Percentiles rank a stretch among this genome's conserved stretches.
phyloP scores from a whole-genome alignment of 257 asterid species.

The Przewalskia tangutica region DNA sequence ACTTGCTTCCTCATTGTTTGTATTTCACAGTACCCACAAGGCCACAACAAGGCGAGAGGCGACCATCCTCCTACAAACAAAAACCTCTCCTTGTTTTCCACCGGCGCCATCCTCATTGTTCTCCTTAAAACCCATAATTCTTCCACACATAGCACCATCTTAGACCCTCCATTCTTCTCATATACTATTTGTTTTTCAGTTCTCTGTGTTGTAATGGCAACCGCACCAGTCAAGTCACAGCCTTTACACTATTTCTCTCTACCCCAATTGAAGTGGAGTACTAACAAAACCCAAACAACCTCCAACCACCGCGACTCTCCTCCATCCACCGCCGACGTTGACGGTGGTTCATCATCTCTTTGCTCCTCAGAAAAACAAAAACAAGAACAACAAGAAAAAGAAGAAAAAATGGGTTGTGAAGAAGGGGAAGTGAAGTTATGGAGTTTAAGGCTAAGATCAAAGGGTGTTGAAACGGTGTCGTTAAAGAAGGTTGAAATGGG shows the following conservation, averaged over 20 bases:
- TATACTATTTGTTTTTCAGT: background rate
- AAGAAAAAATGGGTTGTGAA: constrained; percentile 27
- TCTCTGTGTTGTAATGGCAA: constrained; percentile 36
- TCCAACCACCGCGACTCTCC: constrained; percentile 44
- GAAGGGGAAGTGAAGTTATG: constrained; percentile 48
- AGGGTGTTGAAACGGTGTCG: constrained; percentile 20
- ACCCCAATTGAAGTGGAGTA: constrained; percentile 62
- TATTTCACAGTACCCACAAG: background rate
- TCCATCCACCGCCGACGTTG: constrained; percentile 9
- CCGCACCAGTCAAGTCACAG: constrained; percentile 65
- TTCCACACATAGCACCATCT: background rate
- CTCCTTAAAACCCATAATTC: background rate
- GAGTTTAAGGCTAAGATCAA: constrained; percentile 54
- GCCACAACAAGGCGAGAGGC: background rate
- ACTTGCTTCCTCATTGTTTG: background rate
- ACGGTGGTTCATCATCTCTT: background rate
- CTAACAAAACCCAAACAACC: constrained; percentile 38
- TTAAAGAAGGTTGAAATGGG: constrained; percentile 5
- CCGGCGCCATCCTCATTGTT: background rate
- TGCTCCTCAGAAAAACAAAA: background rate
- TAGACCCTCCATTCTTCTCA: background rate
- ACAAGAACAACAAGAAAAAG: background rate
- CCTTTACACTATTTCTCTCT: constrained; percentile 76
- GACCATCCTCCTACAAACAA: background rate
- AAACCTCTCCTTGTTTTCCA: background rate